phyloP scores from a whole-genome alignment of 345 rosid species.

The Mangifera indica region DNA sequence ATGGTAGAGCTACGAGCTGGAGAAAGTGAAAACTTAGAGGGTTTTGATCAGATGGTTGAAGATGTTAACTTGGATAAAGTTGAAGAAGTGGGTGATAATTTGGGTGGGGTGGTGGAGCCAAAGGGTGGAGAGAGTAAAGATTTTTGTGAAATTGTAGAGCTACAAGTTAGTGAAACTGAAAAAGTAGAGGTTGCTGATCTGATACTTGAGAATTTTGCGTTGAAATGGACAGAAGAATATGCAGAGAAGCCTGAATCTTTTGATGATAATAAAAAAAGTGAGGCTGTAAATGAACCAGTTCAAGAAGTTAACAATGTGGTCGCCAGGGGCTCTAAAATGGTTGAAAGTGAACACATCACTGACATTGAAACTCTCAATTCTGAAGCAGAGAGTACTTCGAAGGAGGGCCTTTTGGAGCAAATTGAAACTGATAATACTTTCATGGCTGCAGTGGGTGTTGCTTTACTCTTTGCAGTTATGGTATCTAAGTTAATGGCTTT shows the following conservation, averaged over 20 bases:
- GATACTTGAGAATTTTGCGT: constrained; percentile 14
- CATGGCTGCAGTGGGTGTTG: constrained; percentile 13
- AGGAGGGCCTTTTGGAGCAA: constrained; percentile 11
- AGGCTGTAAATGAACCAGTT: constrained; percentile 9
- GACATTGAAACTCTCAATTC: background rate
- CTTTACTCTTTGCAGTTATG: constrained; percentile 17
- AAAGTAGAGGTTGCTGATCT: constrained; percentile 3
- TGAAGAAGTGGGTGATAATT: constrained; percentile 11
- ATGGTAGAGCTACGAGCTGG: constrained; percentile 2
- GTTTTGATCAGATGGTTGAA: constrained; percentile 11
- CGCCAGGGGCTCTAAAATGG: background rate
- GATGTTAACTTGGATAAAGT: background rate
- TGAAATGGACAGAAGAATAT: background rate
- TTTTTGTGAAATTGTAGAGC: constrained; percentile 4
- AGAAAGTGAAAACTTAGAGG: constrained; percentile 2
- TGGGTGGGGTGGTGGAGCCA: background rate
- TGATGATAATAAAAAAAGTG: constrained; percentile 6
- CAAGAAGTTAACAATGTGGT: constrained; percentile 4
- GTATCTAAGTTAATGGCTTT: constrained; percentile 18
- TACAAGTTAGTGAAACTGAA: constrained; percentile 8
- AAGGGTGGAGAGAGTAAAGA: constrained; percentile 11
- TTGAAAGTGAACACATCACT: background rate
- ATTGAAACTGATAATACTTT: constrained; percentile 14
- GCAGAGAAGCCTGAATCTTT: constrained; percentile 15
- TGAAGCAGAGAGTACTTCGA: constrained; percentile 7